These are phyloP conservation scores for Yamadazyma scolyti DNA, from an alignment of 805 yeast species.

Conservation along the genomic window DNA sequence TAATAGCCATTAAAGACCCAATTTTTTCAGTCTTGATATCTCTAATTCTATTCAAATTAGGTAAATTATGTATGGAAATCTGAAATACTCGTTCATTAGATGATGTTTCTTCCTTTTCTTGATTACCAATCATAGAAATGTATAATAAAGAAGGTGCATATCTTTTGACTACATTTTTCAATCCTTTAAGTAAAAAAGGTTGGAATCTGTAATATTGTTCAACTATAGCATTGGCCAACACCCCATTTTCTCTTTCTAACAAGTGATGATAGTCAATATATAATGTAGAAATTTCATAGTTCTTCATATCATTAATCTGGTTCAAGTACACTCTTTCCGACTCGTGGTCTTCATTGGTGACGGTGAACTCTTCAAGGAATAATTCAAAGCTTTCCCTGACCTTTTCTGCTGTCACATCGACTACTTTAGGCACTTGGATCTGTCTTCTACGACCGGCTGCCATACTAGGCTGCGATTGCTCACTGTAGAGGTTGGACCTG, in stretches of 20 bases:
- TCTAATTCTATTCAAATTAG: conserved; percentile 77
- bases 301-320: conserved; percentile 78
- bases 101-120: conserved; percentile 25
- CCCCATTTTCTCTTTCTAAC: conserved; percentile 73
- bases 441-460: conserved; percentile 48
- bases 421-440: conserved; percentile 76
- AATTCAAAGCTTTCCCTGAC: conserved; percentile 88
- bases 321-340: conserved; percentile 66
- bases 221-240: conserved; percentile 80
- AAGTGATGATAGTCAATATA: conserved; percentile 85
- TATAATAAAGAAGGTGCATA: conserved; percentile 66
- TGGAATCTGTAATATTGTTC: conserved; percentile 91
- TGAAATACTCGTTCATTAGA: conserved; percentile 75
- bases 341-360: conserved; percentile 18
- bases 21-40: conserved; percentile 87
- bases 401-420: conserved; percentile 89
- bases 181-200: conserved; percentile 76
- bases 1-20: conserved; percentile 77
- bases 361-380: conserved; percentile 65
- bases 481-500: conserved; percentile 25
- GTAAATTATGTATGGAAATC: conserved; percentile 83
- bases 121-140: conserved; percentile 40
- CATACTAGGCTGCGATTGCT: conserved; percentile 2
- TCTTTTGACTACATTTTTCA: conserved; percentile 66
- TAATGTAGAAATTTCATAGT: conserved; percentile 69